phyloP scores from a whole-genome alignment of 2,329 filamentous ascomycete species.

The Talaromyces sp. region DNA sequence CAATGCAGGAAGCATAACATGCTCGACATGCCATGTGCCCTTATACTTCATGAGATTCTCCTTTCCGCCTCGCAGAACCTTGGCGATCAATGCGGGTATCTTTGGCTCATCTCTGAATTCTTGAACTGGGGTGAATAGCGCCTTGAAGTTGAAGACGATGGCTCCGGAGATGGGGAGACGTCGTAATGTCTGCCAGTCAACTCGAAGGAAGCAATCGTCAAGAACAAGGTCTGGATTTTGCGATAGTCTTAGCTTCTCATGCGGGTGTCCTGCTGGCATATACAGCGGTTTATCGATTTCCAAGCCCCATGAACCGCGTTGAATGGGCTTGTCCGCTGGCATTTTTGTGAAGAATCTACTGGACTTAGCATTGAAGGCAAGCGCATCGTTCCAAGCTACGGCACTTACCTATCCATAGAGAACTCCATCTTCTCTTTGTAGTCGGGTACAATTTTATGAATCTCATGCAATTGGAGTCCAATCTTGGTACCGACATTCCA shows the following conservation, averaged over 20 bases:
- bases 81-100: constrained; percentile 65
- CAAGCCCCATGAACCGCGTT: constrained; percentile 79
- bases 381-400: background rate
- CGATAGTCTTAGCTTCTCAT: constrained; percentile 56
- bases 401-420: constrained; percentile 72
- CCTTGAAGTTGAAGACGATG: constrained; percentile 86
- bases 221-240: constrained; percentile 58
- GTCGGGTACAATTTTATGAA: constrained; percentile 73
- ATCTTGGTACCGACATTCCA: constrained; percentile 77
- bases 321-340: constrained; percentile 70
- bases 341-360: constrained; percentile 75
- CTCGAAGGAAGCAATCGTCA: constrained; percentile 64
- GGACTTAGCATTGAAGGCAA: background rate
- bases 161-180: constrained; percentile 71
- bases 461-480: constrained; percentile 64
- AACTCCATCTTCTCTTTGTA: constrained; percentile 86
- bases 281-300: constrained; percentile 73
- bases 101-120: constrained; percentile 70
- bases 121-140: constrained; percentile 70
- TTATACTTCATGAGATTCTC: constrained; percentile 73
- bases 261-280: constrained; percentile 65
- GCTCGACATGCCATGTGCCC: constrained; percentile 74
- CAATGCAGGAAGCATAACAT: constrained; percentile 64
- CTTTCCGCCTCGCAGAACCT: constrained; percentile 69
- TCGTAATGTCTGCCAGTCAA: constrained; percentile 85